Evolutionary conservation across 2,329 filamentous ascomycete species (phyloP), one percentile per base, ranked within the genome.

Genomic region (Sclerotinia sclerotiorum): DNA sequence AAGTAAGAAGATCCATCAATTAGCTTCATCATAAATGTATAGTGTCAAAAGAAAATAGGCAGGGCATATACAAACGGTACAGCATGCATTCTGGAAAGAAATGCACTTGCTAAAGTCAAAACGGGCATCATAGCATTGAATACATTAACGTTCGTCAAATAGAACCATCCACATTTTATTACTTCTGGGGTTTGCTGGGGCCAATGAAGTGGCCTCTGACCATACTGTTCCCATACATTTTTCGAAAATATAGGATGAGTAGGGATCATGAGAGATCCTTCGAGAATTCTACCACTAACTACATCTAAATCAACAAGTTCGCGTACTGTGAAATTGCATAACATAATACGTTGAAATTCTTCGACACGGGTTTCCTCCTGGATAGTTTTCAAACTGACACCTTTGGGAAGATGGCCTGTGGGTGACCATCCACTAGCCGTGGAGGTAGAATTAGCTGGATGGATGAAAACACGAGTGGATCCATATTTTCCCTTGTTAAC

Each of bases 51-150:
- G 15, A n/a, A 21, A 48, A 5, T 3, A 7, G 13, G 13, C 6
- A n/a, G 24, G 49, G 29, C 17, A 15, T 21, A 49, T 66, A 66
- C 64, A 66, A 42, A 58, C 13, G 42, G 52, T 21, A 58, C 7
- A 44, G 19, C 13, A 19, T 58, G 44, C 44, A 52, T 24, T 39
- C 68, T 69, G n/a, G 55, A 68, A 27, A 74, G 51, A 27, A 71
- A 76, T 15, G 65, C 77, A 0, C 66, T 74, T 4, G 75, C 76
- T 0, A 75, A 73, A 15, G 78, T 76, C 24, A 74, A 58, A 29
- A 35, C 46, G 17, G 72, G 71, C 42, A 69, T 44, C 29, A 72
- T 68, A 27, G 64, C 52, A 1, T 61, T 70, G 58, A 69, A 71
- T 4, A 76, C 69, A 15, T 68, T 60, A 21, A 72, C 70, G 44